Conservation (phyloP, 2,329 filamentous ascomycete genomes). For the Byssoonygena ceratinophila region DNA sequence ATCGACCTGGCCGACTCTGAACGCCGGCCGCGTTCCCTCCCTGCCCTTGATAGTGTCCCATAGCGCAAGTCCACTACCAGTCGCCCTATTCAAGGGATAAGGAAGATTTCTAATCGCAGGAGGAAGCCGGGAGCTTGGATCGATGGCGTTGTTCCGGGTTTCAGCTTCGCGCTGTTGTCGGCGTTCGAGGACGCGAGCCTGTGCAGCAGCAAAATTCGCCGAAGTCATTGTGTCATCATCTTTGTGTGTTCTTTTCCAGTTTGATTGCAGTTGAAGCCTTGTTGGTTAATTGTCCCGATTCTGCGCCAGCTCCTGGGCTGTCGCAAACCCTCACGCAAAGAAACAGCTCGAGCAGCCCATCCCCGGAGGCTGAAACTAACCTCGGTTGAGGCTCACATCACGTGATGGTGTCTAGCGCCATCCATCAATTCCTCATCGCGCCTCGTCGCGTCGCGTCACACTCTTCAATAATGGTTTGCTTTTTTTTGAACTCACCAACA, state of each 20-base stretch:
- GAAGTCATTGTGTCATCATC: slow-evolving; percentile 39
- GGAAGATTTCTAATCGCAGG: slow-evolving; percentile 49
- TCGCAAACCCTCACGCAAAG: no score
- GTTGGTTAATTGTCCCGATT: no score
- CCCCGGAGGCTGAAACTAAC: no score
- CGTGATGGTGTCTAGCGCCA: no score
- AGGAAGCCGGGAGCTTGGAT: slow-evolving; percentile 41
- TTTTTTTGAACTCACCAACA: no score
- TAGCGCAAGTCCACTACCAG: slow-evolving; percentile 34
- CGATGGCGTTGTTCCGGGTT: slow-evolving; percentile 45
- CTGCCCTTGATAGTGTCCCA: slow-evolving; percentile 65
- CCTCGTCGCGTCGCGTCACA: no score
- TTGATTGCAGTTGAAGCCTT: neutral
- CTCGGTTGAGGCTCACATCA: no score
- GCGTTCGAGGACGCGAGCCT: slow-evolving; percentile 73
- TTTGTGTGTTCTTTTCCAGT: neutral
- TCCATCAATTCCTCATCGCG: no score
- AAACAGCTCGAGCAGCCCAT: no score
- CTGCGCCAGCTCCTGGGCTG: no score
- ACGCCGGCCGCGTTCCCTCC: slow-evolving; percentile 71
- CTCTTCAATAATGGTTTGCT: no score
- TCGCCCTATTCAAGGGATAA: slow-evolving; percentile 51
- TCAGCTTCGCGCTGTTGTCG: slow-evolving; percentile 64
- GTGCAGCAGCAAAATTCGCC: slow-evolving; percentile 74
- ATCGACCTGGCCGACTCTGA: slow-evolving; percentile 91